These are phyloP conservation scores for Knoxdaviesia capensis DNA, from an alignment of 2,329 filamentous ascomycete species.

Conservation along the genomic window DNA sequence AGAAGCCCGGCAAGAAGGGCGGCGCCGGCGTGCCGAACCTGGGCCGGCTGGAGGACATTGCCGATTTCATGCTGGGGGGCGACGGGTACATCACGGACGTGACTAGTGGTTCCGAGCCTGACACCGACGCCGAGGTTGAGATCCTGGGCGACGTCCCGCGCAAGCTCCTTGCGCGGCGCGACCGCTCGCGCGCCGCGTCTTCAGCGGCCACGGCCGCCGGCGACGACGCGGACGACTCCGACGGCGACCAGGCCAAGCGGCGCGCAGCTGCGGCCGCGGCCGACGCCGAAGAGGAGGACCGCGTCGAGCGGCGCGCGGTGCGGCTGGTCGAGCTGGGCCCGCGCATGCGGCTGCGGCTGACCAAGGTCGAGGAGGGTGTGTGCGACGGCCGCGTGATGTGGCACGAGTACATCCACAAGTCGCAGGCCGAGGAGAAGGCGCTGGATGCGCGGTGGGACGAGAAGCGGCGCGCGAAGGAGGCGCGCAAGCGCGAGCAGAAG, in stretches of 20 bases:
- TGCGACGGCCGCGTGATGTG: conserved; percentile 87
- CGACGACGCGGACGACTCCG: conserved; percentile 17
- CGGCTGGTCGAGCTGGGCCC: conserved; percentile 87
- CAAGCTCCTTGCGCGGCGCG: conserved; percentile 22
- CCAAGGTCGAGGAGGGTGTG: conserved; percentile 89
- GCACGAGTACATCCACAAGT: conserved; percentile 89
- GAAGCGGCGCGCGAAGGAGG: conserved; percentile 61
- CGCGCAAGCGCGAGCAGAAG: conserved; percentile 61
- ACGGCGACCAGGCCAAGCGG: neutral
- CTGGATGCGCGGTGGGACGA: conserved; percentile 71
- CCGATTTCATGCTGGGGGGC: conserved; percentile 80
- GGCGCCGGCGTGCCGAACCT: conserved; percentile 56
- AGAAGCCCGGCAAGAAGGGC: conserved; percentile 42
- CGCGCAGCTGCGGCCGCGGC: no score
- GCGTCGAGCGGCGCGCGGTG: conserved; percentile 68
- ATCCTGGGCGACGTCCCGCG: conserved; percentile 45
- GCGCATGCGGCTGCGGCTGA: conserved; percentile 69
- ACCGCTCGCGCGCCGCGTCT: conserved; percentile 25
- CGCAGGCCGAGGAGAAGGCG: conserved; percentile 52
- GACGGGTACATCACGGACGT: conserved; percentile 77
- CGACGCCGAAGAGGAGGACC: conserved; percentile 22
- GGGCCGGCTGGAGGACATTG: conserved; percentile 76
- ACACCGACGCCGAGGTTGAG: conserved; percentile 92
- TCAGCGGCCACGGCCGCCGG: conserved; percentile 15
- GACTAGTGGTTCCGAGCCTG: conserved; percentile 73